phyloP scores from a whole-genome alignment of 2,329 filamentous ascomycete genomes.

The Phoma sp. region DNA sequence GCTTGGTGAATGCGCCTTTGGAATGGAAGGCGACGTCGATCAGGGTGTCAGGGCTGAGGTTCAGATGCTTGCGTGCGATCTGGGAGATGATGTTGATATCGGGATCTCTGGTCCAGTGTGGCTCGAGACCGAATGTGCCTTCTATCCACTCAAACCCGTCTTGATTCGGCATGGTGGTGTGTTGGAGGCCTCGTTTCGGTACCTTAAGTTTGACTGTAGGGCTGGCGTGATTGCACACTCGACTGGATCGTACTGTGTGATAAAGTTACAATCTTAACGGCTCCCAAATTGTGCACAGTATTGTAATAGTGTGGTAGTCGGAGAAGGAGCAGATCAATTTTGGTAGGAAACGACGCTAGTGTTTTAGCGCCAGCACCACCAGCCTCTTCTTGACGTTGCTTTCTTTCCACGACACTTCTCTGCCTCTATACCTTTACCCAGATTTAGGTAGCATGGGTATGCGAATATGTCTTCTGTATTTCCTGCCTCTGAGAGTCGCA shows the following conservation, averaged over 20 bases:
- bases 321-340: too few relatives aligned
- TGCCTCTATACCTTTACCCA: neutral
- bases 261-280: too few relatives aligned
- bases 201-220: too few relatives aligned
- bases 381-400: neutral
- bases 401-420: neutral
- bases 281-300: too few relatives aligned
- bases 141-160: constrained; percentile 1
- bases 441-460: neutral
- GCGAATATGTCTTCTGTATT: neutral
- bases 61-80: constrained; percentile 5
- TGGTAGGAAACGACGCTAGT: neutral
- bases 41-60: neutral
- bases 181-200: too few relatives aligned
- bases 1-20: constrained; percentile 21
- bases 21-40: constrained; percentile 14
- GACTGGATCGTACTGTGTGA: too few relatives aligned
- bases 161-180: neutral
- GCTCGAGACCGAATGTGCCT: constrained; percentile 5
- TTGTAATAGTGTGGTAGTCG: too few relatives aligned
- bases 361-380: neutral
- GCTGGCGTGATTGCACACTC: too few relatives aligned
- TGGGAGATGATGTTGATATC: constrained; percentile 4
- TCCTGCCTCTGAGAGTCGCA: neutral
- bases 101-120: constrained; percentile 18